A percentile compares a stretch with the other conserved stretches of the same genome.
phyloP scores from a whole-genome alignment of 805 yeast species.

The Yueomyces sinensis region DNA sequence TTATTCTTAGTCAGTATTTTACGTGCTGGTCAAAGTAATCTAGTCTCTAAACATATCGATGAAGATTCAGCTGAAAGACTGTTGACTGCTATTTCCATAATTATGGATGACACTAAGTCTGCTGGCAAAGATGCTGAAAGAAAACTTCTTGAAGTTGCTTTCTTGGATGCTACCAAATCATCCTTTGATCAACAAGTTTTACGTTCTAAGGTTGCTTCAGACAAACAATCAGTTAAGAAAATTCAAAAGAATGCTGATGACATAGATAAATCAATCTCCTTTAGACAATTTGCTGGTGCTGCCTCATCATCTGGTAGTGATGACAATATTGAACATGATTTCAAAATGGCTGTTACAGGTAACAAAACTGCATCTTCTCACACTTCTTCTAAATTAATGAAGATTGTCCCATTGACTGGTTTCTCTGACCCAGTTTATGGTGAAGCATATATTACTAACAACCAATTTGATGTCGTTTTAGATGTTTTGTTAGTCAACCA shows the following conservation, averaged over 20 bases:
- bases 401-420: slow-evolving; percentile 91
- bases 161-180: slow-evolving; percentile 74
- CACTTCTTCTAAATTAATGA: slow-evolving; percentile 66
- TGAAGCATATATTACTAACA: slow-evolving; percentile 92
- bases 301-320: slow-evolving; percentile 25
- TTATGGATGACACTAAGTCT: slow-evolving; percentile 45
- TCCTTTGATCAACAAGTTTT: slow-evolving; percentile 68
- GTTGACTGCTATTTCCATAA: slow-evolving; percentile 68
- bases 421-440: slow-evolving; percentile 97
- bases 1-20: slow-evolving; percentile 83
- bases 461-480: slow-evolving; percentile 88
- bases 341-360: slow-evolving; percentile 36
- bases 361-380: slow-evolving; percentile 40
- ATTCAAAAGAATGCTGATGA: slow-evolving; percentile 54
- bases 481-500: slow-evolving; percentile 93
- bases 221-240: slow-evolving; percentile 41
- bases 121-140: slow-evolving; percentile 29
- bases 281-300: slow-evolving; percentile 60
- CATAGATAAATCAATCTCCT: slow-evolving; percentile 63
- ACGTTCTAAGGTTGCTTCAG: slow-evolving; percentile 43
- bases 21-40: slow-evolving; percentile 68
- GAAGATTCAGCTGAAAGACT: slow-evolving; percentile 97
- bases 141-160: slow-evolving; percentile 43
- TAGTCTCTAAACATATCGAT: slow-evolving; percentile 66
- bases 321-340: slow-evolving; percentile 45